A percentile compares a stretch with the other conserved stretches of the same genome.
phyloP scores from a whole-genome alignment of 1,284 basidiomycete genomes.

The Ustilago esculenta region DNA sequence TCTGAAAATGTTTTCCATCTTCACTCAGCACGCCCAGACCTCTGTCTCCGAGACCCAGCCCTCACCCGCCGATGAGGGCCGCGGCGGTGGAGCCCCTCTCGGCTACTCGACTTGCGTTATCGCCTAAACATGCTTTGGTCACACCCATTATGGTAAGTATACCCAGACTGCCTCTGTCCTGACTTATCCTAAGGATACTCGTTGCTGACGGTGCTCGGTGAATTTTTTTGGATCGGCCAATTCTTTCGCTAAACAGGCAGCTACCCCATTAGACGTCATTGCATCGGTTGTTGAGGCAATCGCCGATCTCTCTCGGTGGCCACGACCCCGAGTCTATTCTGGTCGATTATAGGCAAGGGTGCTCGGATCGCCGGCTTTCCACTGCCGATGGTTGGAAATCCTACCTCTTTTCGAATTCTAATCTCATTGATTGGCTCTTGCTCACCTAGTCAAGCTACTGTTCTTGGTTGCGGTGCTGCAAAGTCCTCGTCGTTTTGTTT shows the following conservation, averaged over 20 bases:
- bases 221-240: neutral
- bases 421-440: no score
- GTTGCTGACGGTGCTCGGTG: no score
- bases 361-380: neutral
- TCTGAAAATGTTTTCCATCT: constrained; percentile 35
- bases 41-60: constrained; percentile 25
- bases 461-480: no score
- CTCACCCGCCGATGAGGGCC: constrained; percentile 7
- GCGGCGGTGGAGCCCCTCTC: constrained; percentile 1
- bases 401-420: no score
- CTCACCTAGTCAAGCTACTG: no score
- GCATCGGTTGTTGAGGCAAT: constrained; percentile 7
- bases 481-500: no score
- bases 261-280: constrained; percentile 8
- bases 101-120: constrained; percentile 32
- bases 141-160: constrained; percentile 13
- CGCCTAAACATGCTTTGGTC: constrained; percentile 4
- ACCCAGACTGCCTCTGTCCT: no score
- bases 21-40: constrained; percentile 28
- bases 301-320: constrained; percentile 21
- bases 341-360: neutral
- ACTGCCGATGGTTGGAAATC: no score
- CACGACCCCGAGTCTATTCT: neutral
- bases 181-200: no score
- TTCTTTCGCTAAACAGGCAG: neutral